Evolutionary conservation across 2,329 filamentous ascomycete genomes (phyloP).

Genomic region (Cladosporium sphaerospermum): DNA sequence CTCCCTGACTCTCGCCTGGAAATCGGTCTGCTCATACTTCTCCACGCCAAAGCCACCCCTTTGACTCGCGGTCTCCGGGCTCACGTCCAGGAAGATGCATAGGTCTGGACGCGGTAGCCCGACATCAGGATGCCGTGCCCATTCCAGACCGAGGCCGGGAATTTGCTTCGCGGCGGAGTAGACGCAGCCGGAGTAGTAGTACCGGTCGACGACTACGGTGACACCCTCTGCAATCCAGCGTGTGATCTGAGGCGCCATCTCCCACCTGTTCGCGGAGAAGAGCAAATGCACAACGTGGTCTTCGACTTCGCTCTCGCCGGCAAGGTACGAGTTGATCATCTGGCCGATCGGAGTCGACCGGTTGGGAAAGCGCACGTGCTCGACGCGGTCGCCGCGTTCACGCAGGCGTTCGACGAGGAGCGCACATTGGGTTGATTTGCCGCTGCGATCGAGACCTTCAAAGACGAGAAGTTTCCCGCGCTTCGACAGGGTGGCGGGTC

Average conservation of each 20-base stretch:
- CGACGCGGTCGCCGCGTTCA: conserved; percentile 46
- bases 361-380: conserved; percentile 65
- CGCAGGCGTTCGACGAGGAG: conserved; percentile 53
- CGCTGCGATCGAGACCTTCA: conserved; percentile 82
- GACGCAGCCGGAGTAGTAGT: conserved; percentile 90
- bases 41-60: conserved; percentile 86
- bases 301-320: conserved; percentile 64
- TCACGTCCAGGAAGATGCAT: conserved; percentile 80
- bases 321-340: conserved; percentile 80
- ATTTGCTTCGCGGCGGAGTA: conserved; percentile 87
- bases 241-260: conserved; percentile 45
- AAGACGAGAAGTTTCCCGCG: conserved; percentile 71
- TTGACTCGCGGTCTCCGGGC: conserved; percentile 62
- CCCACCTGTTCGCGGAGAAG: conserved; percentile 90
- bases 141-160: conserved; percentile 60
- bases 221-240: conserved; percentile 55
- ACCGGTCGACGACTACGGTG: conserved; percentile 81
- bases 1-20: conserved; percentile 73
- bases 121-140: conserved; percentile 78
- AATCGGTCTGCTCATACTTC: conserved; percentile 76
- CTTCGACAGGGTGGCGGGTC: neutral
- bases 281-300: conserved; percentile 87
- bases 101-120: conserved; percentile 83
- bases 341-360: conserved; percentile 76
- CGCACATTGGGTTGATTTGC: conserved; percentile 86